Conservation (phyloP, 1,139 yeast species). For the Candida dubliniensis region DNA sequence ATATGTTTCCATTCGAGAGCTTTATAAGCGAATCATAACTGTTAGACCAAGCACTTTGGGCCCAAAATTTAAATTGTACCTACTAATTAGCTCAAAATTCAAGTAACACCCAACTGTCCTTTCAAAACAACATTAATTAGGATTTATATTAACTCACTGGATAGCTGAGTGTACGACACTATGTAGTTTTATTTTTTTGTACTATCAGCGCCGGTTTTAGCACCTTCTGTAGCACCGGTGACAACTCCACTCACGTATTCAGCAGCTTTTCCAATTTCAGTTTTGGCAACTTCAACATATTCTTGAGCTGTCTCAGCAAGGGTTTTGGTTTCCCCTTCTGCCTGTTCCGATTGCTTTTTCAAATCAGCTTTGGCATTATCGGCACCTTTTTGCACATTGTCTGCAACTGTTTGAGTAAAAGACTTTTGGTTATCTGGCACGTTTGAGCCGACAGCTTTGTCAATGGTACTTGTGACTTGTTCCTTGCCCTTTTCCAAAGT, state of each 20-base stretch:
- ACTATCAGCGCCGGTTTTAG: conserved; percentile 44
- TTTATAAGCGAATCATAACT: too few relatives aligned
- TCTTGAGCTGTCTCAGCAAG: conserved; percentile 58
- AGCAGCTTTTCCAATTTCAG: conserved; percentile 59
- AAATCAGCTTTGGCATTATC: conserved; percentile 47
- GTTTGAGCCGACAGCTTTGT: conserved; percentile 57
- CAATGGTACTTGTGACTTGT: conserved; percentile 61
- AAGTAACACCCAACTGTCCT: too few relatives aligned
- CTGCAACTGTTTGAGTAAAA: conserved; percentile 63
- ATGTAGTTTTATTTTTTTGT: conserved; percentile 24
- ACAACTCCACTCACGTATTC: conserved; percentile 58
- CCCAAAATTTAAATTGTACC: too few relatives aligned
- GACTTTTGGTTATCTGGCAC: conserved; percentile 72
- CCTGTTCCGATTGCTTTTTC: conserved; percentile 19
- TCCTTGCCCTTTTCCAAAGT: conserved; percentile 70
- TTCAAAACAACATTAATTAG: too few relatives aligned
- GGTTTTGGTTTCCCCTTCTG: conserved; percentile 23
- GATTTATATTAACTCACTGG: too few relatives aligned
- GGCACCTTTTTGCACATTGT: conserved; percentile 49
- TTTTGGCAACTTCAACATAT: conserved; percentile 64
- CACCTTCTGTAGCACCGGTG: conserved; percentile 62
- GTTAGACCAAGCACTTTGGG: too few relatives aligned
- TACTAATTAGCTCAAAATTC: too few relatives aligned
- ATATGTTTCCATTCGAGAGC: too few relatives aligned
- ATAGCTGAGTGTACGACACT: not conserved